Base-by-base conservation (phyloP, 768 basidiomycete genomes). In the Tulasnella sp. region DNA sequence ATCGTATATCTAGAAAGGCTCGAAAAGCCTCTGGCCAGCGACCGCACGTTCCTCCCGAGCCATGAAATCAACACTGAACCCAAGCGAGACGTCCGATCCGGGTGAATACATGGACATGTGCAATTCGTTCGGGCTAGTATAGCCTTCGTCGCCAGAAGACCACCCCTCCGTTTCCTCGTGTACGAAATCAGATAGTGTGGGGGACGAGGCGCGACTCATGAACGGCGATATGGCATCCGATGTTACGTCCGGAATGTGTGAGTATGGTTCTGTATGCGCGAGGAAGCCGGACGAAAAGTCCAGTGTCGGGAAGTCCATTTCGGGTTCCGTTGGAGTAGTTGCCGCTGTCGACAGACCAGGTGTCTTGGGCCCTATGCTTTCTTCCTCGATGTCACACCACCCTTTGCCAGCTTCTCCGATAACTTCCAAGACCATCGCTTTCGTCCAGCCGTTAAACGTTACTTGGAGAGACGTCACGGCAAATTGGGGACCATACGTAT, bases 371-470 rank as follows among this genome's bases (percentile, higher is more conserved):
- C 68, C 63, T 7, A 67, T 57, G 19, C 46, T 17, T 23, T 69
- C 67, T 63, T 87, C 85, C 64, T 86, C 79, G 15, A 89, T 67
- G 0, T 75, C 72, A 69, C 85, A 89, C 86, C 87, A 90, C 0
- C 81, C 83, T 6, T 73, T 77, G 15, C 81, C 78, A 29, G 78
- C 79, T 65, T 84, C 80, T 11, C 87, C 87, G 11, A 88, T 74
- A 17, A 87, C 74, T 45, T 75, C 68, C 40, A 82, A 72, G 6
- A 89, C 84, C 45, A 79, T 77, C 9, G 71, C 70, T 62, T 77
- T 77, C 3, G 77, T 75, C 85, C 87, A 91, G 2, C 87, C 88
- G 15, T 71, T 69, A 64, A 92, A 86, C 32, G 79, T 77, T 45
- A 92, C 74, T 50, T 77, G 79, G 11, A 88, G 72, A 25, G 17